Evolutionary conservation across 306 rosid genomes (phyloP).

Genomic region (Acacia acuminata): DNA sequence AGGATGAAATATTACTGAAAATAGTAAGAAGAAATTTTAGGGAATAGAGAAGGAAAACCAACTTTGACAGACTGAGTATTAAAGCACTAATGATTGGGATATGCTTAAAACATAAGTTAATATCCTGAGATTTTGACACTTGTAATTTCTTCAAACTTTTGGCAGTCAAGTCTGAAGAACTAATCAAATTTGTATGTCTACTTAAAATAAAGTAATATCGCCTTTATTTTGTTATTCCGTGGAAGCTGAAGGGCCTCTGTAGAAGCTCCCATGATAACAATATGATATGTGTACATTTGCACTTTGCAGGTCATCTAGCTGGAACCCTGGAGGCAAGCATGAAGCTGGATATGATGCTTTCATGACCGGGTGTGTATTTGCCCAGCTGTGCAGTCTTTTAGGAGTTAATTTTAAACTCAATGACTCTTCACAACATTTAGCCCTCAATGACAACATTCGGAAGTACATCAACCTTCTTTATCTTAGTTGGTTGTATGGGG

Average conservation of each 20-base stretch:
- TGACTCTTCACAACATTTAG: constrained; percentile 53
- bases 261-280: constrained; percentile 17
- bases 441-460: constrained; percentile 56
- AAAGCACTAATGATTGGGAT: not conserved
- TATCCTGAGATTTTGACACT: not conserved
- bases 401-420: constrained; percentile 63
- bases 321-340: constrained; percentile 96
- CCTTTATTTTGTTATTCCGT: constrained; percentile 11
- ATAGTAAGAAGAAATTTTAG: not conserved
- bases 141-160: constrained; percentile 11
- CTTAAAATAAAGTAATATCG: not conserved
- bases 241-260: constrained; percentile 5
- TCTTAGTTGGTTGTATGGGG: constrained; percentile 77
- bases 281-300: constrained; percentile 38
- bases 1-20: not conserved
- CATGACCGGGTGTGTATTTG: constrained; percentile 93
- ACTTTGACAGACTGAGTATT: not conserved
- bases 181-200: not conserved
- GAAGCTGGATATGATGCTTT: constrained; percentile 99
- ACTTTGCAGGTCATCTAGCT: constrained; percentile 83
- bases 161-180: constrained; percentile 4
- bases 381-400: constrained; percentile 72
- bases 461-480: constrained; percentile 72
- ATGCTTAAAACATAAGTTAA: not conserved
- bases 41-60: not conserved